phyloP scores from a whole-genome alignment of 352 stramenopile species.

The Pythium oligandrum region DNA sequence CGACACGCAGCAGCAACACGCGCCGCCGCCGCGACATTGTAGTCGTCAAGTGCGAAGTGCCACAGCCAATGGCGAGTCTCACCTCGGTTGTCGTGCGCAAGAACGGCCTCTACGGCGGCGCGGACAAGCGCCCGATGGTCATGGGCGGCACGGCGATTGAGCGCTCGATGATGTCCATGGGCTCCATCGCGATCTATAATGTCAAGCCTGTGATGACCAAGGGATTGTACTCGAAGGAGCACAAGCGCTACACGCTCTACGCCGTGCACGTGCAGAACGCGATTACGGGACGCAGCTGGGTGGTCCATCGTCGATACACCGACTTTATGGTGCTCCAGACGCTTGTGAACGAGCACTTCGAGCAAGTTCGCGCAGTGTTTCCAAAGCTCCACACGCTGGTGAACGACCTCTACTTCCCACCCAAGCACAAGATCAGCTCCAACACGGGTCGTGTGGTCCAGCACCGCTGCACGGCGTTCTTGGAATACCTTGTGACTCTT shows the following conservation, averaged over 20 bases:
- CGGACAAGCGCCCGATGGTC: slow-evolving; percentile 18
- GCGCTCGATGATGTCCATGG: slow-evolving; percentile 25
- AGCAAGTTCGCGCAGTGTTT: slow-evolving; percentile 23
- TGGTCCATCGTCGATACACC: slow-evolving; percentile 32
- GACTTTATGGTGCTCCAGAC: slow-evolving; percentile 29
- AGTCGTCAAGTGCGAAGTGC: slow-evolving; percentile 2
- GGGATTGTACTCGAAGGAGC: slow-evolving; percentile 3
- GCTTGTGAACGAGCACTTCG: slow-evolving; percentile 21
- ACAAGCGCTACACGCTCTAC: slow-evolving; percentile 28
- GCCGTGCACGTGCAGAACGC: slow-evolving; percentile 33
- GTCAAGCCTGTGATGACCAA: slow-evolving; percentile 23
- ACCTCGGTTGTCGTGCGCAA: slow-evolving; percentile 16
- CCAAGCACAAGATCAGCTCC: slow-evolving; percentile 26
- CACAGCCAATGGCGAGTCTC: slow-evolving; percentile 2
- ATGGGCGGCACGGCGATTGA: slow-evolving; percentile 27
- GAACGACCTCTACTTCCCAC: slow-evolving; percentile 27
- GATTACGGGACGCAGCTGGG: slow-evolving; percentile 31
- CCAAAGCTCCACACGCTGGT: slow-evolving; percentile 21
- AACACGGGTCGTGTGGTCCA: slow-evolving; percentile 21
- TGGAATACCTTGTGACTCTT: slow-evolving; percentile 25
- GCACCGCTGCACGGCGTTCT: slow-evolving; percentile 26
- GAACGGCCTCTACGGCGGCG: slow-evolving; percentile 16
- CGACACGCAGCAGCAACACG: background rate
- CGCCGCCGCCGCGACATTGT: slow-evolving; percentile 5
- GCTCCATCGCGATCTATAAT: slow-evolving; percentile 28